Conservation (phyloP, 2,329 filamentous ascomycete species). For the Coniochaeta sp. region DNA sequence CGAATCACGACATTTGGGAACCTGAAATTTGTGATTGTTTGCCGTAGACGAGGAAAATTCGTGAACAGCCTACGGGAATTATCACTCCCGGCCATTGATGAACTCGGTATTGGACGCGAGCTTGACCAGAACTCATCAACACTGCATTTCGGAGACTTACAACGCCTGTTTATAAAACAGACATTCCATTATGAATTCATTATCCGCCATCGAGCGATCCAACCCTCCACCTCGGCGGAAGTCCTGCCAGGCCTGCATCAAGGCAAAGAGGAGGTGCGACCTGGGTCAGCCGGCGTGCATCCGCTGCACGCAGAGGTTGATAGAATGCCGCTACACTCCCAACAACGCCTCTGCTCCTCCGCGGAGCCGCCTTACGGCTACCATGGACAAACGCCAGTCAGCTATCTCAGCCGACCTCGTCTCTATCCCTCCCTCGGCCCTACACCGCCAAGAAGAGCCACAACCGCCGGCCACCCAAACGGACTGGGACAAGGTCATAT, state of each 20-base stretch:
- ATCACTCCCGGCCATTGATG: no score
- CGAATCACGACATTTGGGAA: no score
- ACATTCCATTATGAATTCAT: neutral
- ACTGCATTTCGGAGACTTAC: no score
- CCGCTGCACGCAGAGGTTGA: slow-evolving; percentile 40
- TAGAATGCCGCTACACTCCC: slow-evolving; percentile 39
- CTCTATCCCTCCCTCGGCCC: neutral
- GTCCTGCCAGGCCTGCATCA: slow-evolving; percentile 49
- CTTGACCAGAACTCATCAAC: no score
- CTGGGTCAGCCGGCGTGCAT: slow-evolving; percentile 42
- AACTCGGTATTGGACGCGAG: no score
- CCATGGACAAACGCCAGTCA: neutral
- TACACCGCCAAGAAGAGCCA: neutral
- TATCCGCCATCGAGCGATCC: slow-evolving; percentile 24
- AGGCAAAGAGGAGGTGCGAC: slow-evolving; percentile 51
- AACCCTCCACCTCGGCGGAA: slow-evolving; percentile 45
- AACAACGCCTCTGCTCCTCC: neutral
- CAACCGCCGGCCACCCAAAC: no score
- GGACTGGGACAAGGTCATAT: neutral
- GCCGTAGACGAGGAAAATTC: no score
- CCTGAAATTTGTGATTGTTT: no score
- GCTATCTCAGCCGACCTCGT: no score
- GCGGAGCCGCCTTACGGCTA: neutral
- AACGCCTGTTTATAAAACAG: no score
- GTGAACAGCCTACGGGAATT: no score